Percentiles rank a stretch among this genome's conserved stretches.
These are phyloP conservation scores for Acacia concinna DNA, from an alignment of 331 rosid genomes.

Conservation along the genomic window DNA sequence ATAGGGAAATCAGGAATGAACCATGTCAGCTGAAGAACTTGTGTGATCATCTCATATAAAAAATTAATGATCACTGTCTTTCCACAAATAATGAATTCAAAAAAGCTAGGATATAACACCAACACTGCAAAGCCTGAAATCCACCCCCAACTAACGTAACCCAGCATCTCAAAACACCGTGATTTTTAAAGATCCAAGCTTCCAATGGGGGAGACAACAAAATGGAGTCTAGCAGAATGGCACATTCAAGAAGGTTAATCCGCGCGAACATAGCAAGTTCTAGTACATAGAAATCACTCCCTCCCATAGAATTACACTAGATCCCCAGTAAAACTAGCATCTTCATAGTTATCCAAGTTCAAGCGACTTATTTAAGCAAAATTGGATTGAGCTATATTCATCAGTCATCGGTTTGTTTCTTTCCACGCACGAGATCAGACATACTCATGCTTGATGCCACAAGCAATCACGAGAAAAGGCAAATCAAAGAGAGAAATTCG, in stretches of 20 bases:
- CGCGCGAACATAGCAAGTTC: neutral
- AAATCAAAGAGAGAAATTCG: neutral
- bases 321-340: slow-evolving; percentile 9
- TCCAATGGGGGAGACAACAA: neutral
- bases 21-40: slow-evolving; percentile 6
- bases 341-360: slow-evolving; percentile 5
- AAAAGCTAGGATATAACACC: neutral
- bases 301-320: slow-evolving; percentile 19
- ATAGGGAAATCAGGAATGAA: neutral
- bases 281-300: slow-evolving; percentile 21
- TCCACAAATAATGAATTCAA: slow-evolving; percentile 20
- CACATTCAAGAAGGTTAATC: neutral
- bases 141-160: slow-evolving; percentile 5
- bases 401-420: slow-evolving; percentile 10
- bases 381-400: slow-evolving; percentile 26
- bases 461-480: neutral
- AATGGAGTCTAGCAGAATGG: neutral
- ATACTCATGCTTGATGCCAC: neutral
- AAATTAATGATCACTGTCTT: neutral
- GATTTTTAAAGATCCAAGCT: slow-evolving; percentile 22
- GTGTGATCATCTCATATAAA: slow-evolving; percentile 14
- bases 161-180: neutral
- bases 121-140: slow-evolving; percentile 8
- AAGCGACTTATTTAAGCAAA: slow-evolving; percentile 24
- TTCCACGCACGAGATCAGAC: slow-evolving; percentile 21